Percentiles rank a stretch among this genome's conserved stretches.
phyloP scores from a whole-genome alignment of 2,329 filamentous ascomycete species.

The Pestalotiopsis fici region DNA sequence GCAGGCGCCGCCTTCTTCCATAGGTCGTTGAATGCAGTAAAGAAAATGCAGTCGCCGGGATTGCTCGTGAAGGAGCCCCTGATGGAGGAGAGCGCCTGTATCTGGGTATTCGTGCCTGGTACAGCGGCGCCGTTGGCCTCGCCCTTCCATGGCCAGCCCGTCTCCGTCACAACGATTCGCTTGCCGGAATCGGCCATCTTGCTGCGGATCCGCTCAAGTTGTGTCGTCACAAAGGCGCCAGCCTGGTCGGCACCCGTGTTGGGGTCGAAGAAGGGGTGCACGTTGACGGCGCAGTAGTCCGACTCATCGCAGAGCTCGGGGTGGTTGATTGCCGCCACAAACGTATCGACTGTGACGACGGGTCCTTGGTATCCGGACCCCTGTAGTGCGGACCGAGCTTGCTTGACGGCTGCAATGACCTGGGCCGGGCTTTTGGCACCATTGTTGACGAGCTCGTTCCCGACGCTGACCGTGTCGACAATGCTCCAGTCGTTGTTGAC shows the following conservation, averaged over 20 bases:
- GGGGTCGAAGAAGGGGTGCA: constrained; percentile 81
- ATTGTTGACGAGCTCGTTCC: constrained; percentile 78
- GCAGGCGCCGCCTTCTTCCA: constrained; percentile 70
- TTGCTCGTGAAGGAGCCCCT: constrained; percentile 55
- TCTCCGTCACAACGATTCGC: constrained; percentile 75
- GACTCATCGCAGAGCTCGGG: constrained; percentile 71
- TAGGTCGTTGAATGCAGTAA: constrained; percentile 76
- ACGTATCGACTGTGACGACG: constrained; percentile 81
- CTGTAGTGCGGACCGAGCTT: constrained; percentile 59
- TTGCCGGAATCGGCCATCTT: constrained; percentile 48
- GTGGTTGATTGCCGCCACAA: constrained; percentile 65
- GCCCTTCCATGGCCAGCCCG: constrained; percentile 79
- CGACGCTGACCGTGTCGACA: constrained; percentile 73
- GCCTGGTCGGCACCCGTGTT: constrained; percentile 60
- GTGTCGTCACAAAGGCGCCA: constrained; percentile 65
- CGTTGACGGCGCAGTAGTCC: constrained; percentile 81
- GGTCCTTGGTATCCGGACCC: constrained; percentile 68
- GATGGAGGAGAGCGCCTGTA: constrained; percentile 65
- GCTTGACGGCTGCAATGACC: constrained; percentile 59
- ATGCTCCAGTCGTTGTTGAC: constrained; percentile 65
- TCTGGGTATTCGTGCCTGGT: constrained; percentile 68
- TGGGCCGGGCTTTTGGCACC: constrained; percentile 51
- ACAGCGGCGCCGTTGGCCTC: constrained; percentile 66
- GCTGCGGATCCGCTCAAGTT: constrained; percentile 46
- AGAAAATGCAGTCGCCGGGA: constrained; percentile 63